Percentiles rank a stretch among this genome's conserved stretches.
Evolutionary conservation across 441 rosid species (phyloP).

Genomic region (Macaranga tanarius): DNA sequence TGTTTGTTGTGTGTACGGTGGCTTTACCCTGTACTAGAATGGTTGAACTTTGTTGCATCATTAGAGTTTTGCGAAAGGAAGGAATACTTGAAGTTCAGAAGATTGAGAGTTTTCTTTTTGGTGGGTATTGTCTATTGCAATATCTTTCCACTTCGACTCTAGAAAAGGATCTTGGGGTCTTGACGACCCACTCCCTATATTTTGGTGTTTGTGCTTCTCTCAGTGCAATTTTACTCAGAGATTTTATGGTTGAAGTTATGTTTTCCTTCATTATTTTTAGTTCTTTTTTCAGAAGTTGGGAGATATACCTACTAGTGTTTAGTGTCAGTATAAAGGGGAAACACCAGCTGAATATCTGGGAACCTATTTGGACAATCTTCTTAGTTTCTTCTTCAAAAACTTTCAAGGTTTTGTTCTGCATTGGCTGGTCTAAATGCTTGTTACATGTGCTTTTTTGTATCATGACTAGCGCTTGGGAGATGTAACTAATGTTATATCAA

Average conservation of each 20-base stretch:
- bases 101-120: background rate
- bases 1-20: background rate
- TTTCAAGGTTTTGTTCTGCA: background rate
- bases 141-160: background rate
- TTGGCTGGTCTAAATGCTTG: background rate
- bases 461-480: constrained; percentile 15
- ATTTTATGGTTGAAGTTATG: too few relatives aligned
- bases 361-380: background rate
- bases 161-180: background rate
- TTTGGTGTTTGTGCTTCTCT: too few relatives aligned
- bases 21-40: background rate
- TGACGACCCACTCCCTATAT: too few relatives aligned
- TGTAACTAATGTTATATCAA: background rate
- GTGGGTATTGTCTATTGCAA: background rate
- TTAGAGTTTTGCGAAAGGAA: background rate
- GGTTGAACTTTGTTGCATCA: background rate
- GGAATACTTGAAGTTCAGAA: background rate
- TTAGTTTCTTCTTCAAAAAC: background rate
- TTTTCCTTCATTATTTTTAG: too few relatives aligned
- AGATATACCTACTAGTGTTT: too few relatives aligned
- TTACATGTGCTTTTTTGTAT: background rate
- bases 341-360: background rate
- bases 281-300: too few relatives aligned
- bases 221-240: too few relatives aligned
- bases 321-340: too few relatives aligned